Evolutionary conservation across 306 rosid species (phyloP), one percentile per base, ranked within the genome.

Genomic region (Macrotyloma uniflorum): DNA sequence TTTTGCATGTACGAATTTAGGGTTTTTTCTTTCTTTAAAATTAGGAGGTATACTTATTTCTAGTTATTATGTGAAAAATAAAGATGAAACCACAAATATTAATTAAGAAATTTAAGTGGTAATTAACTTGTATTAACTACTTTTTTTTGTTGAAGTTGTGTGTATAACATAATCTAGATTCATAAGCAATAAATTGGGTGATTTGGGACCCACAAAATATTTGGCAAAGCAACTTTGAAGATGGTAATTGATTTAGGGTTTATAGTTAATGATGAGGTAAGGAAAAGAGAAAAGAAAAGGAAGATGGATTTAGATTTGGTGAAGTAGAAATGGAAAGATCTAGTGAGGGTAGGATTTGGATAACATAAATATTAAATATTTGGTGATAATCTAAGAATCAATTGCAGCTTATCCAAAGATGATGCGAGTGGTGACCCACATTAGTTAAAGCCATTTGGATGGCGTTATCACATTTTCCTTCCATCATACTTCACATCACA

Each of bases 181-280:
- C 50, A 14, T 67, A 45, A n/a, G 10, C 16, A 59, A 70, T 30
- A 15, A 9, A 30, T 30, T 69, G 28, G 38, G 32, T 10, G 28
- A 58, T 28, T 13, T 42, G 0, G 53, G 50, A 26, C 83, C 64
- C 32, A 79, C 46, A 79, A 79, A 79, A 28, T 23, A 43, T 57
- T 46, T 67, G 23, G 51, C 15, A 58, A 58, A 33, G 64, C 10
- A 58, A 22, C 70, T 12, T 42, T 67, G 61, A 55, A 42, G 19
- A 2, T 42, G n/a, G 82, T 42, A 70, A 47, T 58, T 35, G 13
- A 57, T 20, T 20, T 58, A 22, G 49, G 32, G 49, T 33, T 7
- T 35, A 59, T 4, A 59, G 23, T 70, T 59, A 33, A 59, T 46
- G 78, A 36, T 49, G 71, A 71, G 49, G 78, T 70, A 70, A 79